phyloP scores from a whole-genome alignment of 1,284 basidiomycete genomes.

The Violaceomyces palustris region DNA sequence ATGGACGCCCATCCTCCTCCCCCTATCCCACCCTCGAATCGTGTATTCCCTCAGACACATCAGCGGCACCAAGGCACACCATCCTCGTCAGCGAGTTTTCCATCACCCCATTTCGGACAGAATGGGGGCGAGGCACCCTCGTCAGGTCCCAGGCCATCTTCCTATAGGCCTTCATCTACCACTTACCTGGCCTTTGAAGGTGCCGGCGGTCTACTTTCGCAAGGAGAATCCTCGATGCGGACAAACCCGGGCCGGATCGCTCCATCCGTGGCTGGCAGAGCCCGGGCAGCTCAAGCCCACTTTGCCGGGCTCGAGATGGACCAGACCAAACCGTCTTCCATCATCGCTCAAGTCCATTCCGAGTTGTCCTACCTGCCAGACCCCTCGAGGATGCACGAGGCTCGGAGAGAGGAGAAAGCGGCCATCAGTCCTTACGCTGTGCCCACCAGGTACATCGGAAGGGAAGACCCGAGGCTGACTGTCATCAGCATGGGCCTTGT shows the following conservation, averaged over 20 bases:
- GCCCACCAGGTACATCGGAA: conserved; percentile 24
- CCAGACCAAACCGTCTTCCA: conserved; percentile 4
- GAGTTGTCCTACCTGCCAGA: background rate
- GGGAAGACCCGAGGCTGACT: conserved; percentile 38
- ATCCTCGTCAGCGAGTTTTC: background rate
- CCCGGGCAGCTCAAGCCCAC: background rate
- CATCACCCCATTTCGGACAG: background rate
- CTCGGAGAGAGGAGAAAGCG: background rate
- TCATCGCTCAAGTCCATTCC: background rate
- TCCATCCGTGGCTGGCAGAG: background rate
- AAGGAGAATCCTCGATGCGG: conserved; percentile 12
- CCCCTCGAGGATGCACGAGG: background rate
- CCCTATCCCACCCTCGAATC: conserved; percentile 10
- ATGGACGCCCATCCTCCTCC: background rate
- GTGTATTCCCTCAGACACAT: no score
- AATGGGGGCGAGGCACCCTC: conserved; percentile 1
- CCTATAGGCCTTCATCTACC: conserved; percentile 16
- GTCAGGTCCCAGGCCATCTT: conserved; percentile 1
- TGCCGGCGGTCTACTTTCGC: conserved; percentile 17
- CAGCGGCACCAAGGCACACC: background rate
- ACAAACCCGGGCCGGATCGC: background rate
- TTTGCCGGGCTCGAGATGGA: conserved; percentile 1
- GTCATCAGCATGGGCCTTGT: conserved; percentile 39
- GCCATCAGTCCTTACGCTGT: conserved; percentile 15
- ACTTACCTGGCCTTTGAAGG: conserved; percentile 31